phyloP scores from a whole-genome alignment of 176 grass and related monocot species.

The Hordeum marinum region DNA sequence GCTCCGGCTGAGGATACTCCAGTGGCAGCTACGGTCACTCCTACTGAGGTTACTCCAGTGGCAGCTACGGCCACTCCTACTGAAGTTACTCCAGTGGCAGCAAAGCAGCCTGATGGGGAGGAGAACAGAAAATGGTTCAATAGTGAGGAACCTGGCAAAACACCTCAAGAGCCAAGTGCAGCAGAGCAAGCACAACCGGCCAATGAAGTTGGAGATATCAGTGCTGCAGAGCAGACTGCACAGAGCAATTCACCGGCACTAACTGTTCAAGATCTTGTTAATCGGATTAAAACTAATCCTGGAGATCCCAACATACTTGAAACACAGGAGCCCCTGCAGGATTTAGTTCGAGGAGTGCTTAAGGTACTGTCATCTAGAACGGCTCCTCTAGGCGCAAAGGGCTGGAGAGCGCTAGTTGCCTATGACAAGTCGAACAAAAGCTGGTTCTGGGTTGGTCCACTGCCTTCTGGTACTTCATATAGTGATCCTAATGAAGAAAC shows the following conservation, averaged over 20 bases:
- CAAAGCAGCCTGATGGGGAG: constrained; percentile 40
- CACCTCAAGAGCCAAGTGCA: constrained; percentile 33
- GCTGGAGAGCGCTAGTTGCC: constrained; percentile 73
- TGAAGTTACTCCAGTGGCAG: constrained; percentile 29
- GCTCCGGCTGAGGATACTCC: constrained; percentile 36
- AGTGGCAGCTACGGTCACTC: constrained; percentile 51
- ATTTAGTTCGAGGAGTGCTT: constrained; percentile 89
- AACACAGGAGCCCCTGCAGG: constrained; percentile 96
- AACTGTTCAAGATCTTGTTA: constrained; percentile 82
- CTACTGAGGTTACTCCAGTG: constrained; percentile 33
- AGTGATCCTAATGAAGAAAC: constrained; percentile 85
- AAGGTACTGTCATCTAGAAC: constrained; percentile 95
- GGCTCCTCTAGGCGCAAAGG: constrained; percentile 92
- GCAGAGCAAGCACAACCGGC: constrained; percentile 37
- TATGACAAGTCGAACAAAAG: constrained; percentile 94
- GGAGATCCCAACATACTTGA: constrained; percentile 94
- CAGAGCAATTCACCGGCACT: constrained; percentile 43
- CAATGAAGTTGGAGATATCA: constrained; percentile 38
- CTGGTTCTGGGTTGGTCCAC: constrained; percentile 81
- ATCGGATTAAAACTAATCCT: constrained; percentile 76
- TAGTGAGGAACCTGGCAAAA: constrained; percentile 35
- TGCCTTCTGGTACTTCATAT: constrained; percentile 39
- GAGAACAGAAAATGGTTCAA: constrained; percentile 37
- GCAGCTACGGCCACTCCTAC: constrained; percentile 51
- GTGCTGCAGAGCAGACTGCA: constrained; percentile 29